These are phyloP conservation scores for Sonneratia caseolaris DNA, from an alignment of 345 rosid genomes.

Conservation along the genomic window DNA sequence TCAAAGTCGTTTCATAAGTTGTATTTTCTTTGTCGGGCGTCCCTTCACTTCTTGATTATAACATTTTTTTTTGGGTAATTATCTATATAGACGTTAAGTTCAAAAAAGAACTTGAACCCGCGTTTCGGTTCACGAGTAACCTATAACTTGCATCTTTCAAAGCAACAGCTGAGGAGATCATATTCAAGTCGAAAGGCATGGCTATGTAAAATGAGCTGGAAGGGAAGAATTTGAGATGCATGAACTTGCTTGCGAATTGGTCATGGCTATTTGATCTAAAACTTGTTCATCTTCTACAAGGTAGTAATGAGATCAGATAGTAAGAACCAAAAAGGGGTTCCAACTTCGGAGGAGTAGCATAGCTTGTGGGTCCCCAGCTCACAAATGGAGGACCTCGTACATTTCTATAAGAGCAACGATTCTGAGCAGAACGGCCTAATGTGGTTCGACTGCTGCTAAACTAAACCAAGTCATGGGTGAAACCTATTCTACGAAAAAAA, in stretches of 20 bases:
- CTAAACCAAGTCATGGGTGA: slow-evolving; percentile 1
- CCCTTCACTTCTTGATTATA: too few species aligned
- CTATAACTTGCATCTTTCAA: too few species aligned
- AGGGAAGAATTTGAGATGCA: neutral
- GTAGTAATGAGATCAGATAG: neutral
- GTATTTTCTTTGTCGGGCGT: too few species aligned
- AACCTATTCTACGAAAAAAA: neutral
- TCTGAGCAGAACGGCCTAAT: neutral
- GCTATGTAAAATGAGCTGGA: too few species aligned
- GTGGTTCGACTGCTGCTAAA: neutral
- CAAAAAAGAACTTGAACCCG: too few species aligned
- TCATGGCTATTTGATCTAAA: neutral
- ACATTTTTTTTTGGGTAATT: too few species aligned
- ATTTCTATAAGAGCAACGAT: neutral
- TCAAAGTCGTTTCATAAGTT: too few species aligned
- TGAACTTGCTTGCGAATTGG: neutral
- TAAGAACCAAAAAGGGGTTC: neutral
- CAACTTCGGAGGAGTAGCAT: neutral
- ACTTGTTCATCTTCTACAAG: neutral
- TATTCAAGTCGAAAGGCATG: too few species aligned
- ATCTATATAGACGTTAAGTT: too few species aligned
- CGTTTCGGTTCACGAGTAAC: too few species aligned
- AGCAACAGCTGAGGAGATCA: too few species aligned
- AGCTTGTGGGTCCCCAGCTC: neutral
- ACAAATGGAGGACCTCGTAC: neutral